Percentiles rank a stretch among this genome's conserved stretches.
Evolutionary conservation across 768 basidiomycete species (phyloP).

Genomic region (Brasilioporus rufonigricans): DNA sequence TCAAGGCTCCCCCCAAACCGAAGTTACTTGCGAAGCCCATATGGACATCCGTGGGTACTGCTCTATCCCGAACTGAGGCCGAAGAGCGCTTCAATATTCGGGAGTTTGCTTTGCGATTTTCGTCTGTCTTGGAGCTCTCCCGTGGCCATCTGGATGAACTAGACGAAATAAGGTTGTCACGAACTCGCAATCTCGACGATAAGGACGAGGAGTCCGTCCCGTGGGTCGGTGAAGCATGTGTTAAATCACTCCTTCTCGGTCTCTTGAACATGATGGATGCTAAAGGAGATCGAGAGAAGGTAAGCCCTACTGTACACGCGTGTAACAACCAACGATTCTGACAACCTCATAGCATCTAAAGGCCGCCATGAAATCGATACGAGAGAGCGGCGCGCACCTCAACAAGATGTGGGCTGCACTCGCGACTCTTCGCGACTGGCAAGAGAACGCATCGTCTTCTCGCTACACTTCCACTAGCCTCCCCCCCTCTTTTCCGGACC

Average conservation of each 20-base stretch:
- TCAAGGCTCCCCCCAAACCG: conserved; percentile 29
- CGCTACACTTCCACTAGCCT: conserved; percentile 10
- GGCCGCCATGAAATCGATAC: conserved; percentile 50
- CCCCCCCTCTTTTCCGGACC: conserved; percentile 50
- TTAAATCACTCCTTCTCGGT: conserved; percentile 61
- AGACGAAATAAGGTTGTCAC: conserved; percentile 46
- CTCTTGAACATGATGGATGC: conserved; percentile 53
- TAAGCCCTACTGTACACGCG: conserved; percentile 4
- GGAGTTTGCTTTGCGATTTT: conserved; percentile 71
- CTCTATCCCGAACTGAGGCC: conserved; percentile 44
- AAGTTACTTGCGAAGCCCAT: conserved; percentile 43
- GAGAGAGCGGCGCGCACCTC: conserved; percentile 51
- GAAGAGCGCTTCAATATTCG: conserved; percentile 68
- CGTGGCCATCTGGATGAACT: conserved; percentile 61
- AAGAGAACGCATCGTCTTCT: conserved; percentile 18
- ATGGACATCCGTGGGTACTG: conserved; percentile 52
- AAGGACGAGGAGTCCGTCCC: conserved; percentile 36
- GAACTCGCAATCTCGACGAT: conserved; percentile 35
- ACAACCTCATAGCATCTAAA: conserved; percentile 17
- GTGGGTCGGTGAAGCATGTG: conserved; percentile 68
- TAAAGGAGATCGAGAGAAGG: conserved; percentile 39
- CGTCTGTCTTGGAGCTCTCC: conserved; percentile 45
- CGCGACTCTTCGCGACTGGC: conserved; percentile 42
- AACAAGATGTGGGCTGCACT: conserved; percentile 64
- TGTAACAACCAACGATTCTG: neutral